A percentile compares a stretch with the other conserved stretches of the same genome.
Conservation (phyloP, 192 early-diverging fungal genomes). For the Entomortierella parvispora region DNA sequence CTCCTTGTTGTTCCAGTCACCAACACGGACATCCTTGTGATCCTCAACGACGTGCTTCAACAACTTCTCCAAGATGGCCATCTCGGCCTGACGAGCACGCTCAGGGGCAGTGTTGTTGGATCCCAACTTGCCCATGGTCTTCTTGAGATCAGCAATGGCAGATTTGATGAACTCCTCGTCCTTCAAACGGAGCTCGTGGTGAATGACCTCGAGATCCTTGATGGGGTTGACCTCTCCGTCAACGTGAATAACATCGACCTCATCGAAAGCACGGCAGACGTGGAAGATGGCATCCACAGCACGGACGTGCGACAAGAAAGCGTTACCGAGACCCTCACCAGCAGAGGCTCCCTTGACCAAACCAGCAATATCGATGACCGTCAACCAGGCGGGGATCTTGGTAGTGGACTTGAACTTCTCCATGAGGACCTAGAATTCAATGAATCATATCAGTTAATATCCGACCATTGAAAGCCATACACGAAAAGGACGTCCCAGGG, state of each 20-base stretch:
- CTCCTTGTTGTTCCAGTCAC: slow-evolving; percentile 92
- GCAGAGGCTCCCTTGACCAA: slow-evolving; percentile 91
- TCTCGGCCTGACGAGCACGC: slow-evolving; percentile 93
- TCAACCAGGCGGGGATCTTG: slow-evolving; percentile 83
- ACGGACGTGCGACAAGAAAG: slow-evolving; percentile 93
- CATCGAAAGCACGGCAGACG: slow-evolving; percentile 89
- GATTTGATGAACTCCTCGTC: slow-evolving; percentile 86
- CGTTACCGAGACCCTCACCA: slow-evolving; percentile 89
- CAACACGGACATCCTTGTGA: slow-evolving; percentile 90
- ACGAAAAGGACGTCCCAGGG: no score
- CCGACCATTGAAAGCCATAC: no score
- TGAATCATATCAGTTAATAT: background rate
- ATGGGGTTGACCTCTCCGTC: slow-evolving; percentile 90
- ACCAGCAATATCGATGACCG: slow-evolving; percentile 97
- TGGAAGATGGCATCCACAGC: slow-evolving; percentile 90
- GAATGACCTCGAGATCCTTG: slow-evolving; percentile 95
- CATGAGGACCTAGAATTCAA: slow-evolving; percentile 13
- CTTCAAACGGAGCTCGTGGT: slow-evolving; percentile 94
- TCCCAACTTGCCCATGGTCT: slow-evolving; percentile 77
- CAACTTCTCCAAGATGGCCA: slow-evolving; percentile 69
- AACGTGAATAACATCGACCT: slow-evolving; percentile 94
- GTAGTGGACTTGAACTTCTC: slow-evolving; percentile 71
- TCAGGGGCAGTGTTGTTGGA: slow-evolving; percentile 83
- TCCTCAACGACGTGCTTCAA: slow-evolving; percentile 78
- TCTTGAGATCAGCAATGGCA: slow-evolving; percentile 74